Base-by-base conservation (phyloP, 106 monocot genomes). In the Dioscorea alata region DNA sequence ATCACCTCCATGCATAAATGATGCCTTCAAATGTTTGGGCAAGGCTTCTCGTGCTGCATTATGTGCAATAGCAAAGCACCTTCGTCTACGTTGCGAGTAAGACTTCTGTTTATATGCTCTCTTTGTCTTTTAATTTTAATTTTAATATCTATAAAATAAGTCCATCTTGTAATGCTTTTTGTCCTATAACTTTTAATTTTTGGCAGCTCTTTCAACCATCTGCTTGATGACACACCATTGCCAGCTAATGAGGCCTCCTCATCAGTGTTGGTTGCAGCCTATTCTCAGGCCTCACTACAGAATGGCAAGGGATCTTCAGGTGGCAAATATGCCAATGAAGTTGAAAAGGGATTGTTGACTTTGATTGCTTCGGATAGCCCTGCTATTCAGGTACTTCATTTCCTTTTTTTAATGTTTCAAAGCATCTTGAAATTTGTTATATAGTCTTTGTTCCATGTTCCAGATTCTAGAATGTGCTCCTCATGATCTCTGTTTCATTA, bases 141-240 rank as follows among this genome's bases (percentile, higher is more conserved):
- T 54, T 8, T 10, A 34, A 4, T 42, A 6, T 42, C 42, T 42
- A 8, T 8, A 6, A 42, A 42, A 42, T 42, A 42, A 10, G 10
- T 42, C 10, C 42, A 42, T 42, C 42, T 42, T 42, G 42, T 6
- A 6, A 42, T 42, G 42, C 42, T 42, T 1, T 54, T 19, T 54
- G 7, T 54, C 54, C 15, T 19, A 54, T 13, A 8, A 6, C 42
- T 54, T 23, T 57, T 62, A 16, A 50, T 23, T 60, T 49, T 52
- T 78, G 66, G 74, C 94, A 94, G 94, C 73, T 74, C 81, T 67
- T 94, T 94, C 79, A 90, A 88, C 70, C 78, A 90, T 78, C 75
- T 94, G 68, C 94, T 94, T 72, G 94, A 94, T 77, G 94, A 94
- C 61, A 83, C 63, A 51, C 94, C 94, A 62, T 79, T 94, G 72